These are phyloP conservation scores for Aquanectria penicillioides DNA, from an alignment of 2,329 filamentous ascomycete genomes.

Conservation along the genomic window DNA sequence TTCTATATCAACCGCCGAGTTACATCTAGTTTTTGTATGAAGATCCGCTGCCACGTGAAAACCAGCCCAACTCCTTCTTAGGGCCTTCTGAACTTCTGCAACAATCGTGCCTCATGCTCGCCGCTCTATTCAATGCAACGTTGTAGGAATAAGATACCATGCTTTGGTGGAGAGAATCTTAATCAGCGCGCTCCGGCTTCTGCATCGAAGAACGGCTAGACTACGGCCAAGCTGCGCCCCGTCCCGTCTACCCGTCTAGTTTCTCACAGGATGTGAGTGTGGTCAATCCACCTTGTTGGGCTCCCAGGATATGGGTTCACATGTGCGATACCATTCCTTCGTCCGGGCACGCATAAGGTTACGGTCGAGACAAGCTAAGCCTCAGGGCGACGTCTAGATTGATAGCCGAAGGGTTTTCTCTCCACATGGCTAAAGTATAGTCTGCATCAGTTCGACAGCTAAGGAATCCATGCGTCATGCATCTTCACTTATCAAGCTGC, in stretches of 20 bases:
- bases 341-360: not conserved
- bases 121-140: not conserved
- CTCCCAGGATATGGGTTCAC: not conserved
- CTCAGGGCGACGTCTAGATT: conserved; percentile 1
- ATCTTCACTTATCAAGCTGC: not conserved
- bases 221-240: not conserved
- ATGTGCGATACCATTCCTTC: not conserved
- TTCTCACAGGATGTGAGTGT: not conserved
- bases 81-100: no score
- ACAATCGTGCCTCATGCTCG: no score
- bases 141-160: not conserved
- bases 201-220: not conserved
- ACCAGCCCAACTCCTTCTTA: no score
- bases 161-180: not conserved
- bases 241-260: conserved; percentile 2
- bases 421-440: conserved; percentile 4
- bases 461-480: conserved; percentile 6
- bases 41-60: no score
- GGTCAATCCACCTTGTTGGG: not conserved
- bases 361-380: conserved; percentile 2
- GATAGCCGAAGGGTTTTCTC: not conserved
- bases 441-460: not conserved
- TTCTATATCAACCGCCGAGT: no score
- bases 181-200: not conserved
- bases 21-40: no score